Base-by-base conservation (phyloP, 257 asterid species). In the Eucommia ulmoides region DNA sequence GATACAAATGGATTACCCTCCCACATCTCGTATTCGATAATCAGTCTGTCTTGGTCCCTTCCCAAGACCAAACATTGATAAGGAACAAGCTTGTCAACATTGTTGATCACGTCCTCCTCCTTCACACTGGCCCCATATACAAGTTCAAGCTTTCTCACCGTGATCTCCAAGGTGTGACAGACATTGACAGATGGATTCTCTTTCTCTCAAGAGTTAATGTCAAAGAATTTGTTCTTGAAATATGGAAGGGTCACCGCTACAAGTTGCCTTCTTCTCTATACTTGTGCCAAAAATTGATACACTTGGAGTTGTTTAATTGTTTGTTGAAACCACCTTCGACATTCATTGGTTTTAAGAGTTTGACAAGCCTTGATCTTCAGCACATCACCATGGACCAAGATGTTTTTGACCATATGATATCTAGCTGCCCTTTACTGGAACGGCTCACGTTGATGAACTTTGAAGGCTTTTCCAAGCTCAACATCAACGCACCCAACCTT, bases 191-290 rank as follows among this genome's bases (percentile, higher is more conserved):
- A 60, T 89, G 98, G 96, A 76, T 89, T 58, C 82, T 89, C n/a
- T 89, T 70, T 76, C 67, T 89, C 16, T 89, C 98, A 49, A 76
- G 98, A 59, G 84, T 84, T 26, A 55, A 79, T 22, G 71, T 89
- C 17, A 76, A 69, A 61, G 96, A 89, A 63, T 80, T 89, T 52
- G 65, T 82, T 53, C 96, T 89, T 57, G 98, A 85, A 66, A 82
- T 85, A 60, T 89, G 98, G 96, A 85, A 85, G 67, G 96, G 96
- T n/a, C 86, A 74, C 63, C 85, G 94, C 3, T 89, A 85, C 76
- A 85, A 65, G 78, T 96, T 89, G 58, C 98, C 93, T 53, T 80
- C 93, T 20, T 71, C 88, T 19, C 33, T 76, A 20, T 89, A 74
- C 75, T 66, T 71, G 22, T 89, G 83, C 57, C 88, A 85, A 54